Evolutionary conservation across 495 filamentous ascomycete genomes (phyloP).

Genomic region (Xylaria venustula): DNA sequence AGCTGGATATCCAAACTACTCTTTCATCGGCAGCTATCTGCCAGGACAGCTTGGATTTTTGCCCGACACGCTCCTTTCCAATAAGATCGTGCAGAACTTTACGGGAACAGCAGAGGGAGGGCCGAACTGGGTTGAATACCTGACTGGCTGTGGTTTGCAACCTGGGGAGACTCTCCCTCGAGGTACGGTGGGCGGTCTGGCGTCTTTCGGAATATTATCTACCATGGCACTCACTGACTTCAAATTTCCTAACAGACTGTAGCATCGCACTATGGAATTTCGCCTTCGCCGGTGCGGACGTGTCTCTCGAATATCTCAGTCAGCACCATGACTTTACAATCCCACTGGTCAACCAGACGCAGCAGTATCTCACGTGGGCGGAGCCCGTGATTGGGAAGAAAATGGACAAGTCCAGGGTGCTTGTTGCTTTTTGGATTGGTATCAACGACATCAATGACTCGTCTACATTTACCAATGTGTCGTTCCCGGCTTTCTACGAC

Average conservation of each 20-base stretch:
- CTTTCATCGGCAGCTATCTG: constrained; percentile 48
- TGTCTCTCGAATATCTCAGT: constrained; percentile 41
- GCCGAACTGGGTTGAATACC: constrained; percentile 51
- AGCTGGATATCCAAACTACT: constrained; percentile 44
- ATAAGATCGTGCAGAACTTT: constrained; percentile 53
- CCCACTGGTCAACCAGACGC: constrained; percentile 42
- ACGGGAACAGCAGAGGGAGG: constrained; percentile 49
- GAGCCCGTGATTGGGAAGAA: constrained; percentile 23
- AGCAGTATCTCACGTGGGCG: constrained; percentile 36
- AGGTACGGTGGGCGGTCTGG: too few relatives aligned
- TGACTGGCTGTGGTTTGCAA: constrained; percentile 46
- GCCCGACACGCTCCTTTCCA: constrained; percentile 36
- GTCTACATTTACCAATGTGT: constrained; percentile 33
- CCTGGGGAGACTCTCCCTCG: constrained; percentile 26
- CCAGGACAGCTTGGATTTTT: constrained; percentile 34
- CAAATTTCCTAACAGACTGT: constrained; percentile 26
- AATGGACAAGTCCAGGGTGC: constrained; percentile 28
- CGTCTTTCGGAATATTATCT: too few relatives aligned
- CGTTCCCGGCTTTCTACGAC: constrained; percentile 42
- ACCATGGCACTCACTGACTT: too few relatives aligned
- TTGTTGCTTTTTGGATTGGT: constrained; percentile 45
- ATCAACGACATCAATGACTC: constrained; percentile 48
- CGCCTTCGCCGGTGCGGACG: constrained; percentile 54
- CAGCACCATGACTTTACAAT: constrained; percentile 51
- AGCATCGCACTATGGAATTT: constrained; percentile 54